Evolutionary conservation across 1,284 basidiomycete genomes (phyloP), one percentile per base, ranked within the genome.

Genomic region (Athelia psychrophila): DNA sequence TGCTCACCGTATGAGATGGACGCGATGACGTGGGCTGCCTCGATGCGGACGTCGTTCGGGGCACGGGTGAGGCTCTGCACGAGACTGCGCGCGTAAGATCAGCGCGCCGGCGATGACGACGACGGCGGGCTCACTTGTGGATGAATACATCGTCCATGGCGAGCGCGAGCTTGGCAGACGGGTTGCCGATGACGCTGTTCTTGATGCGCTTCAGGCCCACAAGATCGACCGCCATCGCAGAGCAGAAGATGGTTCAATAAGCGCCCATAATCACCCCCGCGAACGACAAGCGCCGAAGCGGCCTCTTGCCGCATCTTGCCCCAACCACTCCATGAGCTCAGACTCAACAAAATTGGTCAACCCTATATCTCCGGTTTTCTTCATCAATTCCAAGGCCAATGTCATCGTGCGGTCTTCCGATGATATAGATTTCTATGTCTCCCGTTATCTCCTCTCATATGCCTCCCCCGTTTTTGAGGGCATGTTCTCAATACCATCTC

Each of bases 141-240:
- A 88, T 68, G 60, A 84, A 82, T 9, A 60, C 64, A 15, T 75
- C 69, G 55, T 88, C 83, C 40, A 73, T 65, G 0, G 81, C 78
- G 2, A 87, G 67, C 8, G 75, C 64, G 1, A 74, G 62, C 64
- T 91, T 91, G 2, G 84, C 84, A 0, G 79, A 78, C 0, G 86
- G 85, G 56, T 88, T 90, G 2, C 88, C 88, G 35, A 91, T 89
- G 51, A 89, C 81, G 1, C 74, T 64, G 64, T 91, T 91, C 69
- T 89, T 90, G 52, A 81, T 73, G 52, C 74, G 72, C 65, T 87
- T 88, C 57, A 90, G 76, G 3, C 38, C 35, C 18, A 48, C 23
- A 13, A 53, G 36, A 22, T 42, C 20, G 38, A 42, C 38, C 20
- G 44, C 16, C 44, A 30, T 30, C 27, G 27, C 13, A 30, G 27